These are phyloP conservation scores for Colletotrichum gigasporum DNA, from an alignment of 2,329 filamentous ascomycete genomes.

Conservation along the genomic window DNA sequence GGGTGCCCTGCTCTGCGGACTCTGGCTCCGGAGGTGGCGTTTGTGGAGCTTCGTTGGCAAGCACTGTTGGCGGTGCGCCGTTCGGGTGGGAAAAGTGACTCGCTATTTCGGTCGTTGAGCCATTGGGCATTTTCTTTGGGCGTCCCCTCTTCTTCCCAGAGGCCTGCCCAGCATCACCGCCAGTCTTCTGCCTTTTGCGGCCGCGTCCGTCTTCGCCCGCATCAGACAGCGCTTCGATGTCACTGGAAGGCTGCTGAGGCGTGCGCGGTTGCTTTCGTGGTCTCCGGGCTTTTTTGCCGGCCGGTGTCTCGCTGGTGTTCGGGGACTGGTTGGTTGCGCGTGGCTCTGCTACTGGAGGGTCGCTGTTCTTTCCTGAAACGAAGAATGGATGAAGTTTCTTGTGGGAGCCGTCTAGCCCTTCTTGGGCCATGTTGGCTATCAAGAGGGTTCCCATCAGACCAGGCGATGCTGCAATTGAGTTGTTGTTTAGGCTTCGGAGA, in stretches of 20 bases:
- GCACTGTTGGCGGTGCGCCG: not conserved
- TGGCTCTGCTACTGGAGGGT: not conserved
- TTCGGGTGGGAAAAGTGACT: slow-evolving; percentile 34
- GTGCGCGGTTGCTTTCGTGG: not conserved
- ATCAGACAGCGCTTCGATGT: slow-evolving; percentile 22
- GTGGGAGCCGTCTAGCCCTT: slow-evolving; percentile 44
- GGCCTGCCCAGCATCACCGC: slow-evolving; percentile 26
- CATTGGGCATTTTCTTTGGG: slow-evolving; percentile 38
- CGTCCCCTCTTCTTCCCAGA: slow-evolving; percentile 33
- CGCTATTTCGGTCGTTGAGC: slow-evolving; percentile 34
- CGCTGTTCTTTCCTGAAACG: slow-evolving; percentile 35
- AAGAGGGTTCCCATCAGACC: slow-evolving; percentile 52
- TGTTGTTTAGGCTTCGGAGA: not conserved
- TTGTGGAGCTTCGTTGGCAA: slow-evolving; percentile 2
- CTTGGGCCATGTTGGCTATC: slow-evolving; percentile 55
- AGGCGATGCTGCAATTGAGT: not conserved
- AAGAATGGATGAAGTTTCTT: slow-evolving; percentile 68
- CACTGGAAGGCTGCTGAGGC: slow-evolving; percentile 2
- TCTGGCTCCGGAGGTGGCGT: not conserved
- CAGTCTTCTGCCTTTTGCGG: slow-evolving; percentile 39
- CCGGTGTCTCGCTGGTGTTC: not conserved
- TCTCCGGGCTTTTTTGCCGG: not conserved
- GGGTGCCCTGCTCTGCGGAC: not conserved
- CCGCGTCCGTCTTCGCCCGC: slow-evolving; percentile 26
- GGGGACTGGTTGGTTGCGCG: not conserved